These are phyloP conservation scores for Hyphopichia wangnamkhiaoensis DNA, from an alignment of 1,139 yeast species.

Conservation along the genomic window DNA sequence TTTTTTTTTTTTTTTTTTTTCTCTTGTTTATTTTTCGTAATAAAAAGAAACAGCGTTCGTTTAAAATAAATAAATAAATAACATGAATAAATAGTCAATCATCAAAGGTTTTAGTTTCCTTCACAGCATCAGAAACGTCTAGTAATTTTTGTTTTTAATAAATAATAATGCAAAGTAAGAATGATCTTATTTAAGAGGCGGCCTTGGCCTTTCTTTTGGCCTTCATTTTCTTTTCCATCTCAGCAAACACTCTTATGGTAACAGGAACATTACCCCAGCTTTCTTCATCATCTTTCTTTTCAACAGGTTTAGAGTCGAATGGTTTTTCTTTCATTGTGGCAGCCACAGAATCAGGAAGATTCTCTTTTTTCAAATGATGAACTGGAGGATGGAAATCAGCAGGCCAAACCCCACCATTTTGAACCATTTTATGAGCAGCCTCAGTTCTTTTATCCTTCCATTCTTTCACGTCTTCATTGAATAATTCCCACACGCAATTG, in stretches of 20 bases:
- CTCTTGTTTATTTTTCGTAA: too few species aligned
- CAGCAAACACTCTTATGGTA: slow-evolving; percentile 78
- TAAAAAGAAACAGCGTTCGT: too few species aligned
- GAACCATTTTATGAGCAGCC: slow-evolving; percentile 61
- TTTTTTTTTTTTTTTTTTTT: not conserved
- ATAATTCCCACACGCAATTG: slow-evolving; percentile 95
- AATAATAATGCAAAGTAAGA: too few species aligned
- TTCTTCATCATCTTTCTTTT: slow-evolving; percentile 26
- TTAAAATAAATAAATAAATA: too few species aligned
- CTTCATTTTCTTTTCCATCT: slow-evolving; percentile 70
- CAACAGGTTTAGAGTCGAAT: slow-evolving; percentile 12
- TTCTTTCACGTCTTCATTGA: slow-evolving; percentile 80
- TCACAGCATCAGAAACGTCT: too few species aligned
- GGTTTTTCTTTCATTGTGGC: slow-evolving; percentile 26
- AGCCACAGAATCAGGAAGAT: slow-evolving; percentile 31
- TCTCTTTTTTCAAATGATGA: slow-evolving; percentile 28
- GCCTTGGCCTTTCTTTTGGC: slow-evolving; percentile 25
- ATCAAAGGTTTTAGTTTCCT: too few species aligned
- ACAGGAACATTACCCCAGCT: slow-evolving; percentile 74
- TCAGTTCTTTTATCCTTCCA: slow-evolving; percentile 64
- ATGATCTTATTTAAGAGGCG: not conserved
- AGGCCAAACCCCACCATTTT: slow-evolving; percentile 72
- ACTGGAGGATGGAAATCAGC: slow-evolving; percentile 73
- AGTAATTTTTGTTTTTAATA: too few species aligned
- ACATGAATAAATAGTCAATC: too few species aligned